Evolutionary conservation across 2,329 filamentous ascomycete genomes (phyloP), one percentile per base, ranked within the genome.

Genomic region (Sarocladium brachiariae): DNA sequence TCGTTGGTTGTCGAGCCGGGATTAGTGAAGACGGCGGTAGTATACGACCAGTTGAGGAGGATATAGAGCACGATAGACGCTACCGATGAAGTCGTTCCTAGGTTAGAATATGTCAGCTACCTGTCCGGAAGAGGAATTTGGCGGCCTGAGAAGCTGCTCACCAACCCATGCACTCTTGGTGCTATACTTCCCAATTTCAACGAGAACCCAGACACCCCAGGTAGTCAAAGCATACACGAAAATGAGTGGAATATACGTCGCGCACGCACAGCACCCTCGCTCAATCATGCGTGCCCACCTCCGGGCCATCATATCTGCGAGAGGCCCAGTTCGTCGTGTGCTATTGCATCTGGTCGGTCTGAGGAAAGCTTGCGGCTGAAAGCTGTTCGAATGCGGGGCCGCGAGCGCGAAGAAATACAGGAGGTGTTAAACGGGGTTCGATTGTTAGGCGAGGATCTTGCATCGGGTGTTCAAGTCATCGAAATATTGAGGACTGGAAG

Each of bases 171-270:
- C 64, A 47, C 71, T 77, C 52, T 74, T 73, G 5, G 72, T 69
- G 18, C 75, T 71, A 49, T 69, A 71, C 24, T 77, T 74, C 49
- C 88, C 87, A 53, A 96, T 87, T 51, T 76, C 83, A 45, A 87
- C 77, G 59, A 91, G 79, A 8, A 96, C 90, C 77, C 87, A 96
- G n/a, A 86, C 80, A 2, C 89, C 91, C 93, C 93, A 99, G 10
- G 86, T 86, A n/a, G 89, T 92, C 57, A 96, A 68, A 51, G 86
- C 79, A 63, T 96, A 96, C 52, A 97, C 88, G 63, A 97, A 96
- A 24, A 74, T 73, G 16, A 97, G 76, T n/a, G 92, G 92, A 58
- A 95, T 88, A 67, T 90, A 96, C 23, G 82, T 87, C 50, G 86
- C 76, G 54, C 83, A 80, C 38, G 77, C 72, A 71, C 91, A 97